Conservation (phyloP, 2,329 filamentous ascomycete species). For the Aquanectria penicillioides region DNA sequence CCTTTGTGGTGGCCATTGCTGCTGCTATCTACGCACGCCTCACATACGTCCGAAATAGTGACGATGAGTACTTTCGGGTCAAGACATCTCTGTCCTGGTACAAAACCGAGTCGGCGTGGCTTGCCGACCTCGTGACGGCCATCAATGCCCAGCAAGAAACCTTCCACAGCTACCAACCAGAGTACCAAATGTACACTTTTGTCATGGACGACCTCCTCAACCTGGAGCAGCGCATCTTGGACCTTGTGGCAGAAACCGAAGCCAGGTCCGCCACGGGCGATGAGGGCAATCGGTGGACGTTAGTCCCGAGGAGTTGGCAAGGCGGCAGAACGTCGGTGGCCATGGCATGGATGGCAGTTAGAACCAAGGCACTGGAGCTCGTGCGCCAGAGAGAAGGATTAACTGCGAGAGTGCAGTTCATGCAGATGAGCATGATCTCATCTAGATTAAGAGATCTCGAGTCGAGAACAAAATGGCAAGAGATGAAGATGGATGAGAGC, state of each 20-base stretch:
- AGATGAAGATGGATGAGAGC: conserved; percentile 43
- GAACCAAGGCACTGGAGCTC: conserved; percentile 56
- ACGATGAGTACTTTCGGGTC: conserved; percentile 58
- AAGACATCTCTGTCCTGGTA: conserved; percentile 59
- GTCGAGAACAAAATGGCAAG: conserved; percentile 43
- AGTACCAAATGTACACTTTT: conserved; percentile 59
- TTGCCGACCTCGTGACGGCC: conserved; percentile 52
- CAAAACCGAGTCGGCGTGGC: conserved; percentile 59
- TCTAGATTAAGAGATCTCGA: conserved; percentile 53
- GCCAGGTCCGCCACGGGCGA: conserved; percentile 35
- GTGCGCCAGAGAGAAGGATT: conserved; percentile 57
- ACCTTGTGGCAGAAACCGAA: conserved; percentile 57
- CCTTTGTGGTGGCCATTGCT: conserved; percentile 57
- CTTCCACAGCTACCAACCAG: conserved; percentile 42
- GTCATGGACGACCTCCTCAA: conserved; percentile 58
- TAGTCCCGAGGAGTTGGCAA: conserved; percentile 51
- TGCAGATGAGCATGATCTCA: conserved; percentile 60
- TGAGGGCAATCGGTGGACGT: conserved; percentile 47
- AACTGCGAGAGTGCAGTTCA: conserved; percentile 57
- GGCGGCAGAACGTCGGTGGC: conserved; percentile 50
- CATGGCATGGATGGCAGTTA: conserved; percentile 56
- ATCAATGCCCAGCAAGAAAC: conserved; percentile 39
- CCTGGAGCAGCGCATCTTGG: conserved; percentile 55
- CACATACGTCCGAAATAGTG: conserved; percentile 56
- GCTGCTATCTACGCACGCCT: conserved; percentile 56